Evolutionary conservation across 1,284 basidiomycete species (phyloP).

Genomic region (Ustilago loliicola): DNA sequence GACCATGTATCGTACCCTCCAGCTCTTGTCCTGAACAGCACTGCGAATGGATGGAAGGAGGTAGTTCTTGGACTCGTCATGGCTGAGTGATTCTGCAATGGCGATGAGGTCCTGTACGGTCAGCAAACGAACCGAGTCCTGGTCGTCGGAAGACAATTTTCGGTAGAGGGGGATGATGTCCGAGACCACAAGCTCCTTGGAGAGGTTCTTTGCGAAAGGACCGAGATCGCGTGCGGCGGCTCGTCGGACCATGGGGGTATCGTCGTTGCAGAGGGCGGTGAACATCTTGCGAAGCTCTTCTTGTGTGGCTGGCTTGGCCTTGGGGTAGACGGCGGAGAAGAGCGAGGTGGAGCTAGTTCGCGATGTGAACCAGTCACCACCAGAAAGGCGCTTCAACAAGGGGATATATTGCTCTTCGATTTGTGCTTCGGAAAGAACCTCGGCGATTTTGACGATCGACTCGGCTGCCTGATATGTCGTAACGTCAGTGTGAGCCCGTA

Average conservation of each 20-base stretch:
- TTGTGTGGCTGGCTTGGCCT: slow-evolving; percentile 75
- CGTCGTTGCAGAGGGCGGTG: slow-evolving; percentile 85
- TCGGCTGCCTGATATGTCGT: slow-evolving; percentile 78
- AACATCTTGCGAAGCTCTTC: slow-evolving; percentile 92
- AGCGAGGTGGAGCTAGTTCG: slow-evolving; percentile 94
- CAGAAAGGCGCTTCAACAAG: slow-evolving; percentile 86
- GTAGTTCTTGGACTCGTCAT: slow-evolving; percentile 90
- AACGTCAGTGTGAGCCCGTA: neutral
- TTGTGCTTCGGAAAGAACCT: slow-evolving; percentile 82
- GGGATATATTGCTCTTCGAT: slow-evolving; percentile 94
- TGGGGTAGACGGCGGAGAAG: slow-evolving; percentile 89
- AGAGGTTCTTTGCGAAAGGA: slow-evolving; percentile 68
- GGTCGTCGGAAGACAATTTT: slow-evolving; percentile 94
- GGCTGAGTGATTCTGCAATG: slow-evolving; percentile 85
- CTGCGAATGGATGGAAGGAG: slow-evolving; percentile 82
- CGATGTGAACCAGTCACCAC: slow-evolving; percentile 99
- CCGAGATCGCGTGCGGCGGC: slow-evolving; percentile 97
- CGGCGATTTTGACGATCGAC: slow-evolving; percentile 92
- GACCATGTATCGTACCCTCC: slow-evolving; percentile 99
- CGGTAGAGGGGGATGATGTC: slow-evolving; percentile 95
- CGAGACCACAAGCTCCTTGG: slow-evolving; percentile 74
- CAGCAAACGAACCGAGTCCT: slow-evolving; percentile 95
- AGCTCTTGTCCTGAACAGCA: slow-evolving; percentile 94
- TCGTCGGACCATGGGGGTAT: slow-evolving; percentile 98
- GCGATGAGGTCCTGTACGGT: slow-evolving; percentile 97